phyloP scores from a whole-genome alignment of 2,329 filamentous ascomycete genomes.

The Aureobasidium sp. region DNA sequence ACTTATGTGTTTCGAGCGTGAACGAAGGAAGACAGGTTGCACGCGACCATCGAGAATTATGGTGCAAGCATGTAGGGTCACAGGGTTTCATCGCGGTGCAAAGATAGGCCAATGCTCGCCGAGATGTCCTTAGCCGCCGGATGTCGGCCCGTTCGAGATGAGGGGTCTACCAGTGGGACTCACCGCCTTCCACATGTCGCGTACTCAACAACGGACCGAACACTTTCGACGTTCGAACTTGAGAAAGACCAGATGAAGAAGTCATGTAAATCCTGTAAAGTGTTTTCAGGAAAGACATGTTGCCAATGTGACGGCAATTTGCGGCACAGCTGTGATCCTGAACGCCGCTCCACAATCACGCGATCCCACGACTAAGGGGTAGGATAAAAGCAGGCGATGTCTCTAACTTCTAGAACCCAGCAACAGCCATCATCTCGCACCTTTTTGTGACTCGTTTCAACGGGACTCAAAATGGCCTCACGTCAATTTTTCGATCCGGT shows the following conservation, averaged over 20 bases:
- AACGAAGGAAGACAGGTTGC: neutral
- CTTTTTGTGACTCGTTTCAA: neutral
- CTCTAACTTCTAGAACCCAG: neutral
- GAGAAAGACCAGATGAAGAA: neutral
- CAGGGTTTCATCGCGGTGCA: neutral
- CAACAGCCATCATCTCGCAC: neutral
- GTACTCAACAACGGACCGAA: neutral
- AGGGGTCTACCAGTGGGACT: neutral
- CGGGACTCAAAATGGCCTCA: neutral
- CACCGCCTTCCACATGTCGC: neutral
- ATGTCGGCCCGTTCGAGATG: slow-evolving; percentile 1
- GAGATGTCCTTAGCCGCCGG: slow-evolving; percentile 1
- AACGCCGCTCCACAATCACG: neutral
- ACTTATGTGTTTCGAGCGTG: neutral
- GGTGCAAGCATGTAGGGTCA: slow-evolving; percentile 3
- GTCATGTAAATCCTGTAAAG: neutral
- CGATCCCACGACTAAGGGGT: neutral
- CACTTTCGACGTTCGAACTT: neutral
- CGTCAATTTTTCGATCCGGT: slow-evolving; percentile 2
- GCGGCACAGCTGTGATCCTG: neutral
- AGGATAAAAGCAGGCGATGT: neutral
- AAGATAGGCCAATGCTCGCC: slow-evolving; percentile 12
- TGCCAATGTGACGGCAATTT: neutral
- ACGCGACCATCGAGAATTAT: neutral
- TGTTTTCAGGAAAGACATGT: too few relatives aligned